These are phyloP conservation scores for Fusarium nurragi DNA, from an alignment of 2,329 filamentous ascomycete genomes.

Conservation along the genomic window DNA sequence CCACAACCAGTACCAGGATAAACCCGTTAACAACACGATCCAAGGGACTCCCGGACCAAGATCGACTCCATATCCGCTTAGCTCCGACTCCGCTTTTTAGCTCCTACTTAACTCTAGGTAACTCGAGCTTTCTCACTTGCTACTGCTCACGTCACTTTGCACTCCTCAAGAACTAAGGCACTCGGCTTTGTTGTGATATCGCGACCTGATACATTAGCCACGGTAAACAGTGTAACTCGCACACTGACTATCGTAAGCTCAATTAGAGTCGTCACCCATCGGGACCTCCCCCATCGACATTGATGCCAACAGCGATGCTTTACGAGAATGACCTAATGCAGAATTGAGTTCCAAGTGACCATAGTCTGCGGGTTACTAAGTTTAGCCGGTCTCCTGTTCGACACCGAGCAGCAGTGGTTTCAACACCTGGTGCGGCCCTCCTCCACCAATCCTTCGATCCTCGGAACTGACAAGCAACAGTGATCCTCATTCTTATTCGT, in stretches of 20 bases:
- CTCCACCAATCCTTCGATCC: conserved; percentile 15
- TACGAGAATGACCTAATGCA: background rate
- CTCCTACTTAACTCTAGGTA: background rate
- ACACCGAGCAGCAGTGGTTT: background rate
- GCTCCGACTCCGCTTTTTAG: conserved; percentile 20
- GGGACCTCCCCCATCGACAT: background rate
- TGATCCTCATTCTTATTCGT: conserved; percentile 13
- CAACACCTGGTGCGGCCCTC: conserved; percentile 3
- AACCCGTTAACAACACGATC: conserved; percentile 11
- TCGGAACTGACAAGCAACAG: conserved; percentile 4
- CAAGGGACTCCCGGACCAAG: conserved; percentile 34
- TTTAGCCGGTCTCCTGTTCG: background rate
- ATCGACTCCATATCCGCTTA: conserved; percentile 18
- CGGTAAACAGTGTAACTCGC: background rate
- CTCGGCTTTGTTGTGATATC: background rate
- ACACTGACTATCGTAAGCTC: background rate
- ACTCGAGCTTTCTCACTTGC: conserved; percentile 16
- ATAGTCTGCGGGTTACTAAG: no score
- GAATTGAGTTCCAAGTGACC: background rate
- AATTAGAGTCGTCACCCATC: background rate
- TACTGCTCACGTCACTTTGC: conserved; percentile 28
- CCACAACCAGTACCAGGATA: conserved; percentile 14
- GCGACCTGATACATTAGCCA: background rate
- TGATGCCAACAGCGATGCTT: background rate
- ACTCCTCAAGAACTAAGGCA: conserved; percentile 9